Evolutionary conservation across 1,284 basidiomycete genomes (phyloP).

Genomic region (Sporisorium graminicola): DNA sequence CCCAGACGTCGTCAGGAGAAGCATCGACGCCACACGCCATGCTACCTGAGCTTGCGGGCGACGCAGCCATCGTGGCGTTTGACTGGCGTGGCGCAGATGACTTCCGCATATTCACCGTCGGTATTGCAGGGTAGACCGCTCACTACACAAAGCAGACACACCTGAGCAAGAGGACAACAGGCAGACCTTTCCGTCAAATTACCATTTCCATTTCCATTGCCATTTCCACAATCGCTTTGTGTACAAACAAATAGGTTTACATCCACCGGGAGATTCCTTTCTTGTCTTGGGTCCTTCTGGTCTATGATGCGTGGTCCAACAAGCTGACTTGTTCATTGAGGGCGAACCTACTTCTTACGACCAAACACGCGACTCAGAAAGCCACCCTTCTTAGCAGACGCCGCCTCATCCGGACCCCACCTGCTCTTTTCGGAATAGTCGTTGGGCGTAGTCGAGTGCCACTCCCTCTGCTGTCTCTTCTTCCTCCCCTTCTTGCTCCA

Average conservation of each 20-base stretch:
- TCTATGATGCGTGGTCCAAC: background rate
- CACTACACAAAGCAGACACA: background rate
- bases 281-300: background rate
- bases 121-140: slow-evolving; percentile 33
- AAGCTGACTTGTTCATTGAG: too few relatives aligned
- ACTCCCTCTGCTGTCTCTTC: slow-evolving; percentile 23
- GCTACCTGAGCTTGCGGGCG: slow-evolving; percentile 35
- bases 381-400: slow-evolving; percentile 16
- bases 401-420: slow-evolving; percentile 13
- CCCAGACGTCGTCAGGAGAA: background rate
- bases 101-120: slow-evolving; percentile 51
- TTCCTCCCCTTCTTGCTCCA: slow-evolving; percentile 25
- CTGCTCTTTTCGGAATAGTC: slow-evolving; percentile 12
- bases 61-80: slow-evolving; percentile 44
- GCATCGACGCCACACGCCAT: slow-evolving; percentile 18
- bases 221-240: background rate
- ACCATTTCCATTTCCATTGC: slow-evolving; percentile 1
- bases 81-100: slow-evolving; percentile 58
- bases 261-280: slow-evolving; percentile 6
- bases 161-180: background rate
- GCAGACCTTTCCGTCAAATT: too few relatives aligned
- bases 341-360: slow-evolving; percentile 31
- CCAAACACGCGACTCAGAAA: slow-evolving; percentile 45
- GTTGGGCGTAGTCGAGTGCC: slow-evolving; percentile 32
- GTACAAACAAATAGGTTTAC: background rate